phyloP scores from a whole-genome alignment of 352 stramenopile species.

The Phytophthora pisi region DNA sequence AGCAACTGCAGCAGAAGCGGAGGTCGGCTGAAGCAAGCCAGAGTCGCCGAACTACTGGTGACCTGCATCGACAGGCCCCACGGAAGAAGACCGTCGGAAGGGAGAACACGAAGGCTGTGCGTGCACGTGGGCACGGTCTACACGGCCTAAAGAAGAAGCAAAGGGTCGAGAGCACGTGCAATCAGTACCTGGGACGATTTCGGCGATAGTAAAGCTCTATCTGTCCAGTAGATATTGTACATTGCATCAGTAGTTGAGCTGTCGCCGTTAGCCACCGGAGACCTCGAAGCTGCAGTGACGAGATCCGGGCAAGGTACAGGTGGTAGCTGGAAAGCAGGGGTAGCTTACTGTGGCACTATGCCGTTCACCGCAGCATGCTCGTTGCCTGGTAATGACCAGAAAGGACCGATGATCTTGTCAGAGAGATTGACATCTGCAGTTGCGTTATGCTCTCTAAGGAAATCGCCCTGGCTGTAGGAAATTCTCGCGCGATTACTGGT shows the following conservation, averaged over 20 bases:
- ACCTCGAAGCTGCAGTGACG: background rate
- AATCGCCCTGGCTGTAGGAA: no score
- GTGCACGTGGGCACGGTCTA: background rate
- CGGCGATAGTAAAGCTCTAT: background rate
- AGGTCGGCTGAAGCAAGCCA: background rate
- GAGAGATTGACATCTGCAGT: no score
- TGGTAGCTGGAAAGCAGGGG: background rate
- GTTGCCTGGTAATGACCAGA: no score
- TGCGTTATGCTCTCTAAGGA: no score
- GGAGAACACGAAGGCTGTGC: background rate
- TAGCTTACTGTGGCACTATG: background rate
- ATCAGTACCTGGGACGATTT: background rate
- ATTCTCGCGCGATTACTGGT: no score
- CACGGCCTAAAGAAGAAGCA: background rate
- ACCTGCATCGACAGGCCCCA: background rate
- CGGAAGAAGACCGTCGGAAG: background rate
- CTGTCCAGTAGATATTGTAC: background rate
- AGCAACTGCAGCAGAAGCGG: background rate
- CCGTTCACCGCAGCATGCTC: no score
- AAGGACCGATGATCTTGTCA: no score
- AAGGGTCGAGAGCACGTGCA: background rate
- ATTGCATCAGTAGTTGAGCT: background rate
- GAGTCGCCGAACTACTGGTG: background rate
- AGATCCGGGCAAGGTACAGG: background rate
- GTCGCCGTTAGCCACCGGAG: background rate